Conservation (phyloP, 2,329 filamentous ascomycete genomes). For the Xylariaceae sp. region DNA sequence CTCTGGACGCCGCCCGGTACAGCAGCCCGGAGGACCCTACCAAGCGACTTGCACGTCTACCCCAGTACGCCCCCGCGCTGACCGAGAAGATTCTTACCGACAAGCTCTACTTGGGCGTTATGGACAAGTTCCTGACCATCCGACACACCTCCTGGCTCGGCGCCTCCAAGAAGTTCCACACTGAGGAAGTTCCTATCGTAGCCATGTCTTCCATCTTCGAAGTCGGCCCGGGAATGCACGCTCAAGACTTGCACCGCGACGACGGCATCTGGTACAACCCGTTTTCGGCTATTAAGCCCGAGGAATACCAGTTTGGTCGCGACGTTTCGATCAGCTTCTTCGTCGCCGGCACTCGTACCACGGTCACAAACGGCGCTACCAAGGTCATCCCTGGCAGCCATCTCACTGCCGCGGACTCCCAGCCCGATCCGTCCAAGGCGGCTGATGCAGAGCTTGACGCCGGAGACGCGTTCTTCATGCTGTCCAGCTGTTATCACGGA, state of each 20-base stretch:
- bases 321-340: constrained; percentile 38
- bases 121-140: constrained; percentile 6
- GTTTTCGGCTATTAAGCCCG: constrained; percentile 12
- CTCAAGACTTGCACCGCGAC: constrained; percentile 31
- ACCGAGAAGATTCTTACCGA: constrained; percentile 7
- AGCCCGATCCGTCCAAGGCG: constrained; percentile 21
- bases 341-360: constrained; percentile 38
- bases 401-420: constrained; percentile 35
- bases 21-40: constrained; percentile 3
- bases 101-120: constrained; percentile 2
- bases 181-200: constrained; percentile 1
- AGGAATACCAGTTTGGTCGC: not conserved
- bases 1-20: constrained; percentile 1
- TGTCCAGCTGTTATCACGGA: constrained; percentile 31
- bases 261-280: constrained; percentile 32
- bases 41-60: constrained; percentile 5
- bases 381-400: constrained; percentile 42
- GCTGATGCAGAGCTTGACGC: constrained; percentile 26
- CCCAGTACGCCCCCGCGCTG: not conserved
- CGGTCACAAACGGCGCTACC: constrained; percentile 40
- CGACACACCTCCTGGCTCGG: constrained; percentile 5
- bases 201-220: constrained; percentile 25
- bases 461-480: constrained; percentile 30
- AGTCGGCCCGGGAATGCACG: constrained; percentile 25
- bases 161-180: not conserved